Base-by-base conservation (phyloP, 1,284 basidiomycete species). In the Malassezia restricta region DNA sequence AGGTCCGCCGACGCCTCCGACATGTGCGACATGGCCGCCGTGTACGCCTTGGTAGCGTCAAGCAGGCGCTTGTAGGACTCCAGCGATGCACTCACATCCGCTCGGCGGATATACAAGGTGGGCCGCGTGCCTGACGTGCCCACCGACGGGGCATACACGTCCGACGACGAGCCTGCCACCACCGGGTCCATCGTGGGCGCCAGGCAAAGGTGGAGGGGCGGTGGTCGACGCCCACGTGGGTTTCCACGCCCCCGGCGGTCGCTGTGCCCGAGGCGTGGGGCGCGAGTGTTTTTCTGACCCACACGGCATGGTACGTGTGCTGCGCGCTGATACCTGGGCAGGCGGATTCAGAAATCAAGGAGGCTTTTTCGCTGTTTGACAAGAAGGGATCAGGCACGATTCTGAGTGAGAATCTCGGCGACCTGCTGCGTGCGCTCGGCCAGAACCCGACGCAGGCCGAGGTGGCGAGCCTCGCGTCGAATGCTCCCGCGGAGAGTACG, bases 391-490 rank as follows among this genome's bases (percentile, higher is more conserved):
- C 86, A 2, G 89, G 90, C 15, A 80, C 84, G 39, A 87, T 98
- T 32, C 83, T 87, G 8, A 78, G 86, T 14, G 87, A 91, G 63
- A 85, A 83, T 0, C 78, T 98, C 1, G 92, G 92, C n/a, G 92
- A 98, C 76, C 82, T 98, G 6, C 78, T 98, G 15, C 83, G 94
- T 45, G 89, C 90, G 0, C 78, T 98, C 1, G 94, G 94, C 1
- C 92, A 98, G 78, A 98, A 98, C 75, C 92, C 92, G 6, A 98
- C 94, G 0, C 92, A 98, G 75, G 85, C 87, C 27, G 90, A 98
- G 75, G 90, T 98, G 1, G 81, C 82, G 7, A 85, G 89, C 30
- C 83, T 96, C 58, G 81, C 86, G 41, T 76, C 78, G 14, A 73
- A 76, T 38, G 83, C 88, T 7, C 85, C 86, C 24, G 77, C 82